Base-by-base conservation (phyloP, 129 eudicot species). In the Saposhnikovia divaricata region DNA sequence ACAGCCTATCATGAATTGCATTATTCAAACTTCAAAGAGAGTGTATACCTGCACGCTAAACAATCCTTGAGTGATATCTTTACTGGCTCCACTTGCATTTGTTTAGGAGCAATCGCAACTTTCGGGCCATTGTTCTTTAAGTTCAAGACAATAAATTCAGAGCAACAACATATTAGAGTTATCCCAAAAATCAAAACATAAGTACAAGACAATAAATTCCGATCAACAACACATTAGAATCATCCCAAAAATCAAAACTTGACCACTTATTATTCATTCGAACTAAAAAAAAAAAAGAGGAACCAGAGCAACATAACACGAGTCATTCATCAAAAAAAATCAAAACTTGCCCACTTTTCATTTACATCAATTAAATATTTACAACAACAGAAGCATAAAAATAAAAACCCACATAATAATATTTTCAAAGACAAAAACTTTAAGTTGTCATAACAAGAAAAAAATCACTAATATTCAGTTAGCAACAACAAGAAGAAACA, bases 11-110 rank as follows among this genome's bases (percentile, higher is more conserved):
- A 38, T 2, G 16, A 72, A 19, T 43, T 23, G 66, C 14, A 59
- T 69, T 9, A 72, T 40, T 39, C 18, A 19, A 3, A 40, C 78
- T 3, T 63, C 42, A 78, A 44, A 46, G 77, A 38, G 50, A 80
- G 50, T 34, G n/a, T 31, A 6, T 83, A 92, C 99, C 99, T 96
- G 95, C 98, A 96, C 5, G 99, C 99, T 72, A 96, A 85, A 85
- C 99, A 92, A 78, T 92, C 98, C 85, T 96, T 96, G 81, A 96
- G 97, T n/a, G 99, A 92, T 72, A 96, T 92, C 85, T 89, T 96
- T 43, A 96, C 93, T 9, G 98, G 98, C 73, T 92, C 98, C 40
- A 84, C 82, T 76, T 88, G 80, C 79, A 82, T 59, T 19, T 79
- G 81, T 79, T 88, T 83, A 68, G 78, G 57, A 85, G 87, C 81